A percentile compares a stretch with the other conserved stretches of the same genome.
phyloP scores from a whole-genome alignment of 2,329 filamentous ascomycete genomes.

The Phaeosphaeriaceae sp. region DNA sequence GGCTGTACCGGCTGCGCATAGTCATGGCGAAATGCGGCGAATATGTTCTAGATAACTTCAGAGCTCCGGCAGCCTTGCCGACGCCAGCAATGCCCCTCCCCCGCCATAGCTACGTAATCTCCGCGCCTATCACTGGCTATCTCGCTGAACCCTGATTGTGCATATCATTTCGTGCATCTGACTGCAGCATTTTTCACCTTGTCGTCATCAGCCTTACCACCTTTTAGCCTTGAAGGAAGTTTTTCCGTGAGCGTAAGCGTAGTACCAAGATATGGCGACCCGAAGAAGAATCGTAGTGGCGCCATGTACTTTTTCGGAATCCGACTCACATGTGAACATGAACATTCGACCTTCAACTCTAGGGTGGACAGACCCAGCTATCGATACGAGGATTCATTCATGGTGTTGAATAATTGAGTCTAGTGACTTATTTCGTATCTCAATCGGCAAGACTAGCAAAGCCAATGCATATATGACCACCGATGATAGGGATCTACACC shows the following conservation, averaged over 20 bases:
- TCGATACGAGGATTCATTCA: background rate
- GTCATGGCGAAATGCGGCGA: conserved; percentile 3
- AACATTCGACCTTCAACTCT: background rate
- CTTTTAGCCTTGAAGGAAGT: background rate
- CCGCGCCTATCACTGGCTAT: conserved; percentile 4
- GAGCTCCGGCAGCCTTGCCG: conserved; percentile 8
- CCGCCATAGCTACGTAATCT: conserved; percentile 10
- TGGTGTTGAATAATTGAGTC: background rate
- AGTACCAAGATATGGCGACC: background rate
- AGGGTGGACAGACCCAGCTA: background rate
- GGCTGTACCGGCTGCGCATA: conserved; percentile 5
- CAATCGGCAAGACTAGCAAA: background rate
- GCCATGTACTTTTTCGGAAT: background rate
- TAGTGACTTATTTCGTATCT: background rate
- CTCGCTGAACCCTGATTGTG: background rate
- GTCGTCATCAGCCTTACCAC: conserved; percentile 9
- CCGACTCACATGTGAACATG: background rate
- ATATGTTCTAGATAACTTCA: background rate
- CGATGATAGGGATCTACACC: background rate
- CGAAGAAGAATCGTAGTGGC: background rate
- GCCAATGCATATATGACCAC: background rate
- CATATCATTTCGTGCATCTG: conserved; percentile 1
- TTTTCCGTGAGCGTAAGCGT: background rate
- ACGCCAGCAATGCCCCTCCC: conserved; percentile 5
- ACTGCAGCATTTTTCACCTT: background rate